Evolutionary conservation across 129 eudicot genomes (phyloP), one percentile per base, ranked within the genome.

Genomic region (Tanacetum coccineum): DNA sequence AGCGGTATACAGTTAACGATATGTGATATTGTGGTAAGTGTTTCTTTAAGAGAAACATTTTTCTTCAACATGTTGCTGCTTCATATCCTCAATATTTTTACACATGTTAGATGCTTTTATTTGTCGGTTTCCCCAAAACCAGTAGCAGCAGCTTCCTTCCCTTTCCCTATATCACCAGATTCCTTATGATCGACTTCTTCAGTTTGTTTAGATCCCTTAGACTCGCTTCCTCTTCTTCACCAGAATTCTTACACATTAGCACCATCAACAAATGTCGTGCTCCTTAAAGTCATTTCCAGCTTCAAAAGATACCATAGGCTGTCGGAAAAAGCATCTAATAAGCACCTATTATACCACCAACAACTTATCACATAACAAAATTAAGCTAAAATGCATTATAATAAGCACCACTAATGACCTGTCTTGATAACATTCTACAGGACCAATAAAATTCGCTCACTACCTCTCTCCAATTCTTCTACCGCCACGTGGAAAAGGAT

Each of bases 371-470:
- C 20, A 1, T 32, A 59, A 28, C 18, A 50, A 72, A n/a, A 36
- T 21, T 71, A 54, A 52, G 62, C 42, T 62, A 28, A 9, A 28
- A n/a, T n/a, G n/a, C n/a, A n/a, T n/a, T n/a, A n/a, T n/a, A n/a
- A n/a, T n/a, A n/a, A n/a, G n/a, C n/a, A n/a, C n/a, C n/a, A n/a
- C n/a, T n/a, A n/a, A n/a, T n/a, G 70, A 63, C n/a, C 22, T 9
- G 77, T 64, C 70, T 28, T 73, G 13, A 40, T 40, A 53, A 73
- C 77, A 73, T 58, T 42, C 12, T 57, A 13, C 13, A 4, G 77
- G 77, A 22, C 77, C 77, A 53, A n/a, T 48, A 73, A 52, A 73
- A n/a, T n/a, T n/a, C 28, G 21, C 32, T 26, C 21, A 73, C 48
- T 52, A 11, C n/a, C 13, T 73, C 77, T 73, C 26, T 63, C 77